These are phyloP conservation scores for Annulohypoxylon stygium DNA, from an alignment of 495 filamentous ascomycete genomes.

Conservation along the genomic window DNA sequence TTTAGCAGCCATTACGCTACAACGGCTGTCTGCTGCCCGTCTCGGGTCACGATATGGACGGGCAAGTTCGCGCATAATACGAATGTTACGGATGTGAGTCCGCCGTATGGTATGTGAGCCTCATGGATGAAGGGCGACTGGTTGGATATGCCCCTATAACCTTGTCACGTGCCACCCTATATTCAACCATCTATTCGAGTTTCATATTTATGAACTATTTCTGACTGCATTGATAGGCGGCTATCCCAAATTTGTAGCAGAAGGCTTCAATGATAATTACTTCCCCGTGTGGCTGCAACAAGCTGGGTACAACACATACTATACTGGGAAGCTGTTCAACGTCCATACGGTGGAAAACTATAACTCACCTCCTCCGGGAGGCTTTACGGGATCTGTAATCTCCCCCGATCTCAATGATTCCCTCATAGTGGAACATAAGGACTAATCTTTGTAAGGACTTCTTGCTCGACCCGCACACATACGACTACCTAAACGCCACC, in stretches of 20 bases:
- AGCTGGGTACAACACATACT: constrained; percentile 75
- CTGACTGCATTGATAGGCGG: constrained; percentile 59
- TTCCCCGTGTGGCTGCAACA: constrained; percentile 75
- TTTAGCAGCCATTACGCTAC: constrained; percentile 70
- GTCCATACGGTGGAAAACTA: constrained; percentile 68
- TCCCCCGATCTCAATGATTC: not conserved
- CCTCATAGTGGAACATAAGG: not conserved
- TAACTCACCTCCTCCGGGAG: constrained; percentile 64
- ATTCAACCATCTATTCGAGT: too few relatives aligned
- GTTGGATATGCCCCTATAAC: too few relatives aligned
- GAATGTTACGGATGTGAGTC: constrained; percentile 75
- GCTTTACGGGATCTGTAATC: constrained; percentile 63
- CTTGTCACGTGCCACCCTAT: too few relatives aligned
- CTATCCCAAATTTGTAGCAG: constrained; percentile 73
- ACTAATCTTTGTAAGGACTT: constrained; percentile 62
- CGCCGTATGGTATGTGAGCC: constrained; percentile 67
- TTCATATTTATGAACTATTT: not conserved
- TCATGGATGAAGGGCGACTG: too few relatives aligned
- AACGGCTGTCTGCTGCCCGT: constrained; percentile 71
- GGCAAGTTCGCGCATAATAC: constrained; percentile 76
- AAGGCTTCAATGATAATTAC: constrained; percentile 73
- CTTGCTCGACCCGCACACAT: constrained; percentile 75
- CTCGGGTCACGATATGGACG: constrained; percentile 72
- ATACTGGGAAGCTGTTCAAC: constrained; percentile 78
- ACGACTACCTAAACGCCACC: constrained; percentile 72